Evolutionary conservation across 225 moss, liverwort and hornwort genomes (phyloP), one percentile per base, ranked within the genome.

Genomic region (Thuidium tamariscinum): DNA sequence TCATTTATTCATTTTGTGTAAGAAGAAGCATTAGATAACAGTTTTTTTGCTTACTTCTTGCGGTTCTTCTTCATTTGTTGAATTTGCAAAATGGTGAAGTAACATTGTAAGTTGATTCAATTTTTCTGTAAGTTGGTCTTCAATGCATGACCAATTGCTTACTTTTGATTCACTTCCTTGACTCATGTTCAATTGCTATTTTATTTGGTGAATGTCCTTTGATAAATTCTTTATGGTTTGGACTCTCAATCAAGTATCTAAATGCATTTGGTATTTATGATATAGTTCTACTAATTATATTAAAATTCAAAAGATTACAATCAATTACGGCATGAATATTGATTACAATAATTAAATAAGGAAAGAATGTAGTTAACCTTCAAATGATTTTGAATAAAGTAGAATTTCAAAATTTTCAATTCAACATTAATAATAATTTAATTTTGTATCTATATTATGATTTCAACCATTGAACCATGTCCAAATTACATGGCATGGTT

Each of bases 31-130:
- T 20, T 21, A 48, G 48, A 48, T 8, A 17, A n/a, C n/a, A n/a
- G n/a, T n/a, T n/a, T n/a, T n/a, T 36, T 69, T 13, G 48, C 36
- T 77, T 82, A 85, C 85, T n/a, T 85, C 55, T 87, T 27, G 32
- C 27, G 16, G 7, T 41, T 90, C 78, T 7, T 85, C 84, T 64
- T 79, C 70, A 74, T 34, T 54, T 41, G 18, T 16, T 10, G 73
- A 88, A 66, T 82, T 88, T 29, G 77, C 71, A 85, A 88, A 90
- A 78, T 90, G 85, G 15, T 82, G 51, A 41, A 90, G 87, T 32
- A 85, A 59, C 54, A 82, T 85, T 77, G 85, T 85, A 32, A 88
- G 46, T 19, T 90, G 78, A 55, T 29, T 77, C 62, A 87, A 84
- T 44, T 89, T 89, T 68, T 87, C 6, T 51, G n/a, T 52, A 4